Percentiles rank a stretch among this genome's conserved stretches.
phyloP scores from a whole-genome alignment of 306 rosid species.

The Coriaria nepalensis region DNA sequence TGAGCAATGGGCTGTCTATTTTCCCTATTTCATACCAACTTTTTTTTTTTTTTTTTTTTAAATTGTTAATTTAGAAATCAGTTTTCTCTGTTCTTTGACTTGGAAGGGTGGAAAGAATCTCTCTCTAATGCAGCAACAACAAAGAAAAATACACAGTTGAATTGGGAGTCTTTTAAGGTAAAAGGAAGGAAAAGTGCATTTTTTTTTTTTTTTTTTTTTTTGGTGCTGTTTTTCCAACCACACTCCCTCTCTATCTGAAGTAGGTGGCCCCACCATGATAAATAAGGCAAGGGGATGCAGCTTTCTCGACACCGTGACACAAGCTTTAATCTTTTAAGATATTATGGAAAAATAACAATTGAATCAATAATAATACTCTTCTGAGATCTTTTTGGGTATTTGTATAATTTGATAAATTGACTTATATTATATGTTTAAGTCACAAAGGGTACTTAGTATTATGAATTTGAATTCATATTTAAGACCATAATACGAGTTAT shows the following conservation, averaged over 20 bases:
- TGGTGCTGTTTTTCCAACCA: constrained; percentile 46
- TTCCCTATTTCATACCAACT: constrained; percentile 42
- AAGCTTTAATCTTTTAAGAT: constrained; percentile 18
- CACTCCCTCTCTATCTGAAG: constrained; percentile 24
- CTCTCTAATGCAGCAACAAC: constrained; percentile 57
- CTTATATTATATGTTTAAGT: too few species aligned
- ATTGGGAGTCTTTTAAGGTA: constrained; percentile 72
- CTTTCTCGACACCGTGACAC: constrained; percentile 35
- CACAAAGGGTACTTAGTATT: too few species aligned
- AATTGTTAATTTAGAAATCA: neutral
- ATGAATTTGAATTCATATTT: too few species aligned
- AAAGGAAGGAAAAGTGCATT: constrained; percentile 71
- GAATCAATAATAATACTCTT: constrained; percentile 16
- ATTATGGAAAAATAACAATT: constrained; percentile 15
- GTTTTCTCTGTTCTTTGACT: constrained; percentile 61
- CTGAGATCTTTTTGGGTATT: constrained; percentile 15
- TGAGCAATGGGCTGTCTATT: constrained; percentile 49
- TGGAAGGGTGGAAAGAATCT: constrained; percentile 81
- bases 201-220: constrained; percentile 67
- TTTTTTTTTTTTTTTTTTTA: constrained; percentile 17
- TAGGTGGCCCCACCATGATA: constrained; percentile 39
- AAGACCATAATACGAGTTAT: too few species aligned
- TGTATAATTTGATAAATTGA: too few species aligned
- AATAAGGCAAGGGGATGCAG: constrained; percentile 40
- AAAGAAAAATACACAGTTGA: constrained; percentile 52